phyloP scores from a whole-genome alignment of 1,139 yeast species.

The Suhomyces maxii region DNA sequence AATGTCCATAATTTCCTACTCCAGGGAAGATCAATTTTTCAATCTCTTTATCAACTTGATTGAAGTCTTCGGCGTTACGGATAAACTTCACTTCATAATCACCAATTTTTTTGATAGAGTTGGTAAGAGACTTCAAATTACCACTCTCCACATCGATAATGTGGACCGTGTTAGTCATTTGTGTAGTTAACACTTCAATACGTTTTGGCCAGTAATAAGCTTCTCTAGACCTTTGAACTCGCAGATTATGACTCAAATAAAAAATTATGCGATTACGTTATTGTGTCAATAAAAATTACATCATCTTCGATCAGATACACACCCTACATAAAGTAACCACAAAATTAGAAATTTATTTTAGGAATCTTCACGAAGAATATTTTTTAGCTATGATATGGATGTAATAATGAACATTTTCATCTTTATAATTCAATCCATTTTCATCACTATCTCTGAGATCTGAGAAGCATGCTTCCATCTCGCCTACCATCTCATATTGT shows the following conservation, averaged over 20 bases:
- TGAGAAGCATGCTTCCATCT: slow-evolving; percentile 31
- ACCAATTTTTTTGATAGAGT: slow-evolving; percentile 80
- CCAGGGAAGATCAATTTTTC: slow-evolving; percentile 78
- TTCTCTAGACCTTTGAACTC: too few relatives aligned
- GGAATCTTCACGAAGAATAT: background rate
- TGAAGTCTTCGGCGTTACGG: slow-evolving; percentile 37
- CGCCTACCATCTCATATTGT: slow-evolving; percentile 37
- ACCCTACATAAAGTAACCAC: too few relatives aligned
- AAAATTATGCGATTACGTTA: slow-evolving; percentile 3
- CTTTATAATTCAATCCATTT: slow-evolving; percentile 12
- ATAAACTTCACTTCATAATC: slow-evolving; percentile 56
- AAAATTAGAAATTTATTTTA: too few relatives aligned
- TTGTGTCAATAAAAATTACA: background rate
- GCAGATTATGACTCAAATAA: background rate
- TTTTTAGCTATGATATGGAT: slow-evolving; percentile 35
- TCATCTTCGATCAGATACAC: too few relatives aligned
- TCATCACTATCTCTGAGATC: slow-evolving; percentile 19
- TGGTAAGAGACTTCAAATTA: slow-evolving; percentile 81
- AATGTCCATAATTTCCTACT: slow-evolving; percentile 95
- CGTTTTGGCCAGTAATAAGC: background rate
- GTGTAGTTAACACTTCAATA: too few relatives aligned
- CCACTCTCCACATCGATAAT: slow-evolving; percentile 96
- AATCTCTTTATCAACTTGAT: slow-evolving; percentile 42
- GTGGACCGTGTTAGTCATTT: slow-evolving; percentile 43
- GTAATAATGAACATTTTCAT: slow-evolving; percentile 30